Conservation (phyloP, 2,329 filamentous ascomycete genomes). For the Aspergillus bombycis region DNA sequence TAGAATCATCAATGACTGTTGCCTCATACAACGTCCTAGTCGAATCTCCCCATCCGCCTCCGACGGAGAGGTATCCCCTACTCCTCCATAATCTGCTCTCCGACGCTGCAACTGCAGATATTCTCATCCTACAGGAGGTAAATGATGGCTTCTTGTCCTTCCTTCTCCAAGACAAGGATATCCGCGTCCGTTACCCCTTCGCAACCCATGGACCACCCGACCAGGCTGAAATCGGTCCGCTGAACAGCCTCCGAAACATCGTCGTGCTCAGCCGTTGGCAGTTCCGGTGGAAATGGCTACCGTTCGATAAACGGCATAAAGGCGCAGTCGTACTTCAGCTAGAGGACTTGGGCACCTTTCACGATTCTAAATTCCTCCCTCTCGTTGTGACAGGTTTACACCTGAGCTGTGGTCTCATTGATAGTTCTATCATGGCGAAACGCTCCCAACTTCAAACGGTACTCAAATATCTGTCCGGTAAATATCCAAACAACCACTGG, state of each 20-base stretch:
- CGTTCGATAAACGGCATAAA: constrained; percentile 13
- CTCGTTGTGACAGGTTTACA: constrained; percentile 10
- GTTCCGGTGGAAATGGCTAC: constrained; percentile 12
- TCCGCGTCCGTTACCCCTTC: constrained; percentile 6
- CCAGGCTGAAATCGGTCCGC: constrained; percentile 6
- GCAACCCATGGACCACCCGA: constrained; percentile 12
- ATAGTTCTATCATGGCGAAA: constrained; percentile 11
- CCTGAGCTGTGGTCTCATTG: constrained; percentile 12
- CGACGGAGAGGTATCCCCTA: constrained; percentile 8
- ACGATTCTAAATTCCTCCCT: neutral
- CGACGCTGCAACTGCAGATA: constrained; percentile 1
- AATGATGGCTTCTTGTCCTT: constrained; percentile 11
- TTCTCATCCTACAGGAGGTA: constrained; percentile 13
- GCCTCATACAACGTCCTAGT: constrained; percentile 13
- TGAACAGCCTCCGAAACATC: constrained; percentile 13
- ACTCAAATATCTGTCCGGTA: neutral
- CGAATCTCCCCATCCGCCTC: constrained; percentile 5
- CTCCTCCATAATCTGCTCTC: constrained; percentile 7
- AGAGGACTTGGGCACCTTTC: neutral
- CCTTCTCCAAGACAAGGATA: constrained; percentile 3
- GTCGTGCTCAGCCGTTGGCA: constrained; percentile 9
- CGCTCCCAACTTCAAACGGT: constrained; percentile 8
- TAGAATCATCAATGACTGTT: neutral
- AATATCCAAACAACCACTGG: constrained; percentile 4
- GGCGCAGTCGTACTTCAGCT: constrained; percentile 7